phyloP scores from a whole-genome alignment of 331 rosid genomes.

The Telfairia occidentalis region DNA sequence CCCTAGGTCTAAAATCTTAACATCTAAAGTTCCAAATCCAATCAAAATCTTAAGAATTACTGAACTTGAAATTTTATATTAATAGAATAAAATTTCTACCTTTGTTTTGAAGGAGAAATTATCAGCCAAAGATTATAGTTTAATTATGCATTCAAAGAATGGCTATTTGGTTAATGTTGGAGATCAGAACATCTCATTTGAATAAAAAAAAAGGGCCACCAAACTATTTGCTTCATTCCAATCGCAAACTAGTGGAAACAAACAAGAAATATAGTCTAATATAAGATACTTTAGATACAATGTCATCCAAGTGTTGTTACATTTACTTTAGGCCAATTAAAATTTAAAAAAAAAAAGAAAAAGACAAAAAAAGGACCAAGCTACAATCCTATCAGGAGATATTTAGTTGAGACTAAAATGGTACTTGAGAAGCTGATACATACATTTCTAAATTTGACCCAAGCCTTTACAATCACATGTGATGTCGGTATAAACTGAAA shows the following conservation, averaged over 20 bases:
- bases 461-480: neutral
- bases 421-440: neutral
- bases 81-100: too few species aligned
- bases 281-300: neutral
- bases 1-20: too few species aligned
- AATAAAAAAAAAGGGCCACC: too few species aligned
- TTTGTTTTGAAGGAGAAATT: too few species aligned
- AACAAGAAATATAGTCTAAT: neutral
- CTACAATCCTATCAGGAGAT: neutral
- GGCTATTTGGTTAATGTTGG: too few species aligned
- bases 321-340: neutral
- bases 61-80: too few species aligned
- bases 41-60: too few species aligned
- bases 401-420: neutral
- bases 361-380: neutral
- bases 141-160: too few species aligned
- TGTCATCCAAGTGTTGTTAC: neutral
- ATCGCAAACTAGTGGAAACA: neutral
- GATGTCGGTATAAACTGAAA: constrained; percentile 4
- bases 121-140: too few species aligned
- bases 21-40: too few species aligned
- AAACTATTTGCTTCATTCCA: neutral
- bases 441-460: neutral
- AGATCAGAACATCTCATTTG: too few species aligned
- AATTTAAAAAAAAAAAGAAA: neutral